phyloP scores from a whole-genome alignment of 2,329 filamentous ascomycete genomes.

The Ceratocystis variospora region DNA sequence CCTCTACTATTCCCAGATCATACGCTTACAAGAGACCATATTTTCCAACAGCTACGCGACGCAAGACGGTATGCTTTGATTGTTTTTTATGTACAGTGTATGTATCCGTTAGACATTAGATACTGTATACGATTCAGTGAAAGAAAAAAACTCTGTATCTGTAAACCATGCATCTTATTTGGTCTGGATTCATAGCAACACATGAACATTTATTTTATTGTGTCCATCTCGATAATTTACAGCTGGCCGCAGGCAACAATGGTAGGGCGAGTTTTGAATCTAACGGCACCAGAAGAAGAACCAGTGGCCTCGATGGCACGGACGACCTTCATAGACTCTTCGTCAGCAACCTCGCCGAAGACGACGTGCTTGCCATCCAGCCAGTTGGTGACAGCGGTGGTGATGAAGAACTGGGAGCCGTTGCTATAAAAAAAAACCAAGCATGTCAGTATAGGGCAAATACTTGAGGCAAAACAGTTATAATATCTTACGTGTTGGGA shows the following conservation, averaged over 20 bases:
- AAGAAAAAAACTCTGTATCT: background rate
- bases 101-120: too few relatives aligned
- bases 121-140: too few relatives aligned
- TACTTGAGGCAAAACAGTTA: background rate
- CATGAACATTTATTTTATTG: background rate
- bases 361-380: slow-evolving; percentile 73
- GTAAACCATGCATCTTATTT: background rate
- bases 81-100: too few relatives aligned
- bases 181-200: background rate
- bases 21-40: background rate
- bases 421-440: slow-evolving; percentile 49
- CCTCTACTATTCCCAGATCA: background rate
- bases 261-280: slow-evolving; percentile 43
- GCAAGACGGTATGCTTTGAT: background rate
- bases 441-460: background rate
- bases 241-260: slow-evolving; percentile 40
- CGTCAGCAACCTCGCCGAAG: slow-evolving; percentile 58
- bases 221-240: slow-evolving; percentile 12
- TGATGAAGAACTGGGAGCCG: slow-evolving; percentile 96
- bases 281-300: slow-evolving; percentile 39
- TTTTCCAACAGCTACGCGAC: background rate
- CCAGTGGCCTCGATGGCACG: slow-evolving; percentile 49
- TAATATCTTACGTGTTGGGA: slow-evolving; percentile 61
- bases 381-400: slow-evolving; percentile 80
- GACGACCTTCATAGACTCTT: slow-evolving; percentile 38